Conservation (phyloP, 257 asterid species). For the Solanum tacnaense region DNA sequence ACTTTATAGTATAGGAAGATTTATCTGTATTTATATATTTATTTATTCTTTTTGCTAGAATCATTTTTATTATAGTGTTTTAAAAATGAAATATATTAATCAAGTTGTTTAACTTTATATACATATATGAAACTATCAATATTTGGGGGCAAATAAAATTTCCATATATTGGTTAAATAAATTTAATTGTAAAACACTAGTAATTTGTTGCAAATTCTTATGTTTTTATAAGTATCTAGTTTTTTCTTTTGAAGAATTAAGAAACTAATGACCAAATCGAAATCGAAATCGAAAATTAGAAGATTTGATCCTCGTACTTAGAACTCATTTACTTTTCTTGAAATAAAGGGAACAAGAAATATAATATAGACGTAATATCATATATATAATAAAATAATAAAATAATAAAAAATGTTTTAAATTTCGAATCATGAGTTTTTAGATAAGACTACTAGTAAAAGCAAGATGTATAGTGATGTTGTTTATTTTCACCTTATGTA, state of each 20-base stretch:
- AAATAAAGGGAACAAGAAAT: background rate
- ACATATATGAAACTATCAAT: background rate
- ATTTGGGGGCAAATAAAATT: background rate
- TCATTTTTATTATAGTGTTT: background rate
- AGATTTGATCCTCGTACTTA: background rate
- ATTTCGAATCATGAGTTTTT: background rate
- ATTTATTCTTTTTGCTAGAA: background rate
- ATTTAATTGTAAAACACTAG: background rate
- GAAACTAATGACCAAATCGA: too few species aligned
- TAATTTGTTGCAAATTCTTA: background rate
- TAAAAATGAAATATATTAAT: background rate
- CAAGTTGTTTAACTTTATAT: background rate
- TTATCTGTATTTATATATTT: background rate
- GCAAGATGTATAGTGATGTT: background rate
- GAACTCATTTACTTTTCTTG: background rate
- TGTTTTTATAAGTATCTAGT: background rate
- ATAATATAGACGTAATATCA: background rate
- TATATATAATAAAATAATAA: background rate
- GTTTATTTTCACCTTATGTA: background rate
- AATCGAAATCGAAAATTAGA: too few species aligned
- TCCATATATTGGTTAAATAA: background rate
- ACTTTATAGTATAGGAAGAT: slow-evolving; percentile 13
- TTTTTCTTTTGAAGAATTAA: background rate
- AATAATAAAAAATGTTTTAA: background rate
- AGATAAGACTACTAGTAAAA: background rate